phyloP scores from a whole-genome alignment of 2,329 filamentous ascomycete species.

The Diaporthe ampelina region DNA sequence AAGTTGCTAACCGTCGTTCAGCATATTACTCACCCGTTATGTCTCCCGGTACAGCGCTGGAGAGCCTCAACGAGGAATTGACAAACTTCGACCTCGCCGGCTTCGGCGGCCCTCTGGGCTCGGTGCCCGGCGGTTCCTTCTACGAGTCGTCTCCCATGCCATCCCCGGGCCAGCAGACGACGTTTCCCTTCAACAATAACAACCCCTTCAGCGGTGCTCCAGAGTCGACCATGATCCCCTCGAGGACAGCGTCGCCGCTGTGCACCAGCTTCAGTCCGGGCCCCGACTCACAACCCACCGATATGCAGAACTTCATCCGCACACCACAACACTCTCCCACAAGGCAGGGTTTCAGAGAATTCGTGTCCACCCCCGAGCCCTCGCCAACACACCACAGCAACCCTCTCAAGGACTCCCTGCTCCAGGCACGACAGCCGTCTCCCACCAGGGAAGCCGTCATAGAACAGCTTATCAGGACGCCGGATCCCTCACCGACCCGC shows the following conservation, averaged over 20 bases:
- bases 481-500: constrained; percentile 39
- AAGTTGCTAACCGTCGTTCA: constrained; percentile 20
- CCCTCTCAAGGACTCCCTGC: constrained; percentile 38
- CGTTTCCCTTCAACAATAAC: constrained; percentile 40
- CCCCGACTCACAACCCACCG: constrained; percentile 8
- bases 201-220: constrained; percentile 40
- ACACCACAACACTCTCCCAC: constrained; percentile 39
- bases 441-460: constrained; percentile 35
- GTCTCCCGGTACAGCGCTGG: constrained; percentile 38
- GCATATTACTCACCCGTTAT: constrained; percentile 41
- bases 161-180: constrained; percentile 38
- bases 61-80: constrained; percentile 41
- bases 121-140: constrained; percentile 32
- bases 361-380: constrained; percentile 38
- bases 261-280: constrained; percentile 29
- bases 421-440: constrained; percentile 39
- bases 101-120: constrained; percentile 39
- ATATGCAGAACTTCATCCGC: constrained; percentile 34
- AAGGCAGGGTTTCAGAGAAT: constrained; percentile 38
- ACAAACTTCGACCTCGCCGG: constrained; percentile 41
- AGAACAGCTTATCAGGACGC: constrained; percentile 37
- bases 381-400: constrained; percentile 39
- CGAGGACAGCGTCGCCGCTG: constrained; percentile 39
- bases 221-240: constrained; percentile 38
- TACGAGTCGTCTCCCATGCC: constrained; percentile 41